Percentiles rank a stretch among this genome's conserved stretches.
Conservation (phyloP, 106 monocot species). For the Phalaenopsis aphrodite region DNA sequence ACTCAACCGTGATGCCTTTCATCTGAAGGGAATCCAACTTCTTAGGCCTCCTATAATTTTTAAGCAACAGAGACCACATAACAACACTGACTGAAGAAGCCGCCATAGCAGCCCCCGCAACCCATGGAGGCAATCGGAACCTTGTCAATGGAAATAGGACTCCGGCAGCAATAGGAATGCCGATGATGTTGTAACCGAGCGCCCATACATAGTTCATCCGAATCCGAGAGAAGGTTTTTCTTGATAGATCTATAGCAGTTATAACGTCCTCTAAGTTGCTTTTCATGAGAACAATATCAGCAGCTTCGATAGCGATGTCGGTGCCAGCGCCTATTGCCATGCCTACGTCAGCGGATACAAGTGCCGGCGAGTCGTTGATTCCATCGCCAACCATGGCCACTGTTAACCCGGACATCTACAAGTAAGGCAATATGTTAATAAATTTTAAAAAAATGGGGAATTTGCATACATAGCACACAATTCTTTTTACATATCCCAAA, state of each 20-base stretch:
- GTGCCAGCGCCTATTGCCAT: conserved; percentile 66
- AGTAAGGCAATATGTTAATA: neutral
- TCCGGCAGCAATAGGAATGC: conserved; percentile 85
- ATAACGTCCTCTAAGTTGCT: conserved; percentile 62
- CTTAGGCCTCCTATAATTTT: conserved; percentile 66
- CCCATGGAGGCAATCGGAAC: conserved; percentile 79
- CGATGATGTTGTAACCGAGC: conserved; percentile 79
- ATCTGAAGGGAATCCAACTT: conserved; percentile 41
- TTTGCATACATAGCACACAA: too few species aligned
- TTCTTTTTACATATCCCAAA: too few species aligned
- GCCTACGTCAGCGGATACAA: conserved; percentile 82
- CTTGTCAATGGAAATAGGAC: conserved; percentile 59
- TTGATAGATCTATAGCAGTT: too few species aligned
- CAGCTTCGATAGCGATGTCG: conserved; percentile 88
- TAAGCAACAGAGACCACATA: conserved; percentile 69
- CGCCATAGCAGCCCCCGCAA: conserved; percentile 87
- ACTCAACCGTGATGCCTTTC: conserved; percentile 41
- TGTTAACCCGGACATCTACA: conserved; percentile 65
- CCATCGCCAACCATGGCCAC: conserved; percentile 98
- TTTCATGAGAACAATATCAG: conserved; percentile 91
- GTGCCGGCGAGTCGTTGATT: conserved; percentile 84
- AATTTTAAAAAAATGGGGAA: too few species aligned
- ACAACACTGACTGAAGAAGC: conserved; percentile 90
- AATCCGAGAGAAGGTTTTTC: conserved; percentile 59
- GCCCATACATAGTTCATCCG: conserved; percentile 65